Evolutionary conservation across 257 asterid genomes (phyloP), one percentile per base, ranked within the genome.

Genomic region (Echium plantagineum): DNA sequence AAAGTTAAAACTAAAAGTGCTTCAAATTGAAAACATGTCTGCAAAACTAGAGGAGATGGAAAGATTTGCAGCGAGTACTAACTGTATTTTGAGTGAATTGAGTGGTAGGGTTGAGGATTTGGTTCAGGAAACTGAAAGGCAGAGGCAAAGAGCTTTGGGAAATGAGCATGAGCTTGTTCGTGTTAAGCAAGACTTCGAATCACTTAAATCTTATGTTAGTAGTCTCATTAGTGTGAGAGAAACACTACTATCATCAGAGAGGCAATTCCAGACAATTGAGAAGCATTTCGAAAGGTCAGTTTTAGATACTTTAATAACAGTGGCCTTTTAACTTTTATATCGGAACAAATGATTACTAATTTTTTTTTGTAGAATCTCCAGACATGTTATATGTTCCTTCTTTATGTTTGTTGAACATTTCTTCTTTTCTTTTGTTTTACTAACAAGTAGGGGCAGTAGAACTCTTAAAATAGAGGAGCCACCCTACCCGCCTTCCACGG

Each of bases 211-310:
- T 58, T 89, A 93, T 69, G 97, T 93, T 64, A 80, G 80, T 63
- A 86, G 91, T 67, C 87, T 93, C 75, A 80, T 86, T 66, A 86
- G 85, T 61, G 99, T 89, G 31, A 89, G 99, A 80, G 99, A 93
- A 80, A 89, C 96, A 58, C 94, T 93, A 72, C 82, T 93, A 63
- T 89, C 99, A 62, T 93, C 99, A 3, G 97, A 93, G 74, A 86
- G 89, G 85, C 99, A 93, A 55, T 93, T 93, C 75, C 95, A 93
- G 81, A 83, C 87, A n/a, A 89, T 93, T 57, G 99, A 93, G 80
- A 83, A 81, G 77, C 96, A 83, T 74, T 89, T 89, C 74, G 97
- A 93, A 67, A 80, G 97, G 99, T 93, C 65, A 71, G 98, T 78
- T 8, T 63, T 16, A 67, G 70, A 61, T 58, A 18, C 51, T 68